A percentile compares a stretch with the other conserved stretches of the same genome.
phyloP scores from a whole-genome alignment of 2,329 filamentous ascomycete genomes.

The Aspergillus sp. region DNA sequence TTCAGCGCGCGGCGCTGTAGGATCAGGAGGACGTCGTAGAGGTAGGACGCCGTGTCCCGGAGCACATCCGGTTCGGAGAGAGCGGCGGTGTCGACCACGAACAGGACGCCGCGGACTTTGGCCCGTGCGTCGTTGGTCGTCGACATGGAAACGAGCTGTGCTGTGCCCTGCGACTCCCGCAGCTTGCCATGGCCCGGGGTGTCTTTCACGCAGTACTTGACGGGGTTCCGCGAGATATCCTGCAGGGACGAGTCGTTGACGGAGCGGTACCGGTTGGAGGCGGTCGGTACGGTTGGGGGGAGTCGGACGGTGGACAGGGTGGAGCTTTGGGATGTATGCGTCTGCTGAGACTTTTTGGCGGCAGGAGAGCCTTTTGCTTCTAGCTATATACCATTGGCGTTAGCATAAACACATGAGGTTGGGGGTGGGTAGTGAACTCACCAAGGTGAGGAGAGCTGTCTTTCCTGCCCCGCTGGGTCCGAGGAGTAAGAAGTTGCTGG shows the following conservation, averaged over 20 bases:
- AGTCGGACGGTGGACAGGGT: constrained; percentile 57
- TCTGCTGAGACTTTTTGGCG: constrained; percentile 39
- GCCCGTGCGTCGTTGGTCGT: constrained; percentile 33
- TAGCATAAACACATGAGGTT: background rate
- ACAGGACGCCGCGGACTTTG: constrained; percentile 70
- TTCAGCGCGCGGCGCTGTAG: constrained; percentile 71
- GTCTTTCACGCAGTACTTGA: constrained; percentile 54
- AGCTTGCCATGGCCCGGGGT: constrained; percentile 96
- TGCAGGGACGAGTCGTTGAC: constrained; percentile 66
- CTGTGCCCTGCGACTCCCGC: constrained; percentile 58
- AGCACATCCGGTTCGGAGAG: constrained; percentile 53
- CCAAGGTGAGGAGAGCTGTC: constrained; percentile 79
- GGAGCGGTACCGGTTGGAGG: constrained; percentile 64
- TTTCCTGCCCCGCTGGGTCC: constrained; percentile 85
- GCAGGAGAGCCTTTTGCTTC: constrained; percentile 44
- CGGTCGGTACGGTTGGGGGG: constrained; percentile 51
- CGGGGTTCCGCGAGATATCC: constrained; percentile 36
- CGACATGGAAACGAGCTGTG: constrained; percentile 36
- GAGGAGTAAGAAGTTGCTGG: constrained; percentile 72
- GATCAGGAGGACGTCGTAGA: constrained; percentile 82
- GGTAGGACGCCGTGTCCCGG: constrained; percentile 73
- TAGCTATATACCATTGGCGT: constrained; percentile 32
- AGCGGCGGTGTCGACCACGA: constrained; percentile 80
- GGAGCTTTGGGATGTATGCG: constrained; percentile 64
- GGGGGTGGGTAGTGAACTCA: constrained; percentile 36